Conservation (phyloP, 1,284 basidiomycete genomes). For the Fomes fomentarius region DNA sequence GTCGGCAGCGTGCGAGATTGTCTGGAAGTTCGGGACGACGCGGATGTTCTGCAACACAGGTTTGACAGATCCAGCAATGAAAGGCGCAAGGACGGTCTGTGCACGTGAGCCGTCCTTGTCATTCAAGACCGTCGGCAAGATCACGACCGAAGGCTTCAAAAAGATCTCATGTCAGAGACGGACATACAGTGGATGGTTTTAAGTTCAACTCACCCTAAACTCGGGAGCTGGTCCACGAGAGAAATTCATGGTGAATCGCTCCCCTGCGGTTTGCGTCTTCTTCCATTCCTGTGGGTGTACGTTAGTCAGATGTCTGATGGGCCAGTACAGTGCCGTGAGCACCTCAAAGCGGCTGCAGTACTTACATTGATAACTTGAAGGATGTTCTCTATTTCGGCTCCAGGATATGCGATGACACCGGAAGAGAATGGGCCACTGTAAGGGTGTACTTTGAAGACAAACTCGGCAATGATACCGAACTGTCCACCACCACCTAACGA, state of each 20-base stretch:
- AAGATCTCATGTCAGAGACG: too few species aligned
- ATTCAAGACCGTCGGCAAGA: constrained; percentile 30
- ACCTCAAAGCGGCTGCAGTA: not conserved
- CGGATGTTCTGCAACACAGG: constrained; percentile 23
- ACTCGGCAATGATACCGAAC: constrained; percentile 51
- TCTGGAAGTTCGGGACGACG: constrained; percentile 19
- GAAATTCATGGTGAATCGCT: constrained; percentile 25
- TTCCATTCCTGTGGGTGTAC: constrained; percentile 19
- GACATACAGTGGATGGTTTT: too few species aligned
- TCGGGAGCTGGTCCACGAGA: constrained; percentile 26
- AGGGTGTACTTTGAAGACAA: constrained; percentile 39
- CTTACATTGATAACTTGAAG: not conserved
- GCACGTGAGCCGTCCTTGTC: constrained; percentile 32
- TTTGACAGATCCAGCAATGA: constrained; percentile 18
- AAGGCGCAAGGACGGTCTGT: constrained; percentile 30
- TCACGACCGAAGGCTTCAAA: constrained; percentile 26
- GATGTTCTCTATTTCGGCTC: constrained; percentile 16
- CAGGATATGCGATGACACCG: constrained; percentile 25
- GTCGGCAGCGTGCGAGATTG: constrained; percentile 28
- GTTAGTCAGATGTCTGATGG: too few species aligned
- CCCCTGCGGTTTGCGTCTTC: constrained; percentile 12
- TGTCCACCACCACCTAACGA: constrained; percentile 46
- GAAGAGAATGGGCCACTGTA: constrained; percentile 25
- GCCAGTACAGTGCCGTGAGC: too few species aligned
- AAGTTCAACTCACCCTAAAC: constrained; percentile 28